A percentile compares a stretch with the other conserved stretches of the same genome.
phyloP scores from a whole-genome alignment of 78 protist species.

The Dictyostelium capitatum region DNA sequence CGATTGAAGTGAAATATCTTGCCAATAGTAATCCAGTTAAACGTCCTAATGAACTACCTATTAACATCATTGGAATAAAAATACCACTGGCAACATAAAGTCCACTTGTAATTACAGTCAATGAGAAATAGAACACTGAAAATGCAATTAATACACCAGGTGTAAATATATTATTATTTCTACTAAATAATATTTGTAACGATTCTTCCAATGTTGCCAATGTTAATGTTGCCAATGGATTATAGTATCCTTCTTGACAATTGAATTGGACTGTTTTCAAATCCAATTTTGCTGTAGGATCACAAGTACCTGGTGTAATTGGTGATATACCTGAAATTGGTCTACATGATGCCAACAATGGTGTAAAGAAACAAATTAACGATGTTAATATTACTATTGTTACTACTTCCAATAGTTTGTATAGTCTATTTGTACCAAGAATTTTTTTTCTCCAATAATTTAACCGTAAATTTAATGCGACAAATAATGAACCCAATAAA shows the following conservation, averaged over 20 bases:
- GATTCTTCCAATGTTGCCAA: constrained; percentile 79
- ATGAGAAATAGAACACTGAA: constrained; percentile 20
- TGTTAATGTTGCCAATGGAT: constrained; percentile 89
- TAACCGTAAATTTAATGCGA: constrained; percentile 36
- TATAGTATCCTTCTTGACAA: constrained; percentile 80
- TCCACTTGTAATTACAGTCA: constrained; percentile 30
- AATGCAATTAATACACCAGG: neutral
- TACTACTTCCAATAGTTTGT: constrained; percentile 26
- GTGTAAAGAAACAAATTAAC: constrained; percentile 37
- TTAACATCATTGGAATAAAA: constrained; percentile 87
- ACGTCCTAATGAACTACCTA: constrained; percentile 86
- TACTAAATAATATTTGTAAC: constrained; percentile 68
- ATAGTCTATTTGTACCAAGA: neutral
- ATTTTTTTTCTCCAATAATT: constrained; percentile 50
- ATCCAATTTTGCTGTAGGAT: neutral
- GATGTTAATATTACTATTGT: neutral
- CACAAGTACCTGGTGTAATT: constrained; percentile 25
- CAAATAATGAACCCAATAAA: constrained; percentile 89
- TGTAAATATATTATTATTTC: constrained; percentile 17
- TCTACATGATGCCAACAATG: constrained; percentile 32
- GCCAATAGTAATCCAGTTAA: constrained; percentile 54
- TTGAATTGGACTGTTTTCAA: constrained; percentile 8
- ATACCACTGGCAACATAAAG: constrained; percentile 80
- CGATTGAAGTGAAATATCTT: neutral
- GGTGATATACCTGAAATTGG: neutral